phyloP scores from a whole-genome alignment of 805 yeast genomes.

The Nakazawaea peltata region DNA sequence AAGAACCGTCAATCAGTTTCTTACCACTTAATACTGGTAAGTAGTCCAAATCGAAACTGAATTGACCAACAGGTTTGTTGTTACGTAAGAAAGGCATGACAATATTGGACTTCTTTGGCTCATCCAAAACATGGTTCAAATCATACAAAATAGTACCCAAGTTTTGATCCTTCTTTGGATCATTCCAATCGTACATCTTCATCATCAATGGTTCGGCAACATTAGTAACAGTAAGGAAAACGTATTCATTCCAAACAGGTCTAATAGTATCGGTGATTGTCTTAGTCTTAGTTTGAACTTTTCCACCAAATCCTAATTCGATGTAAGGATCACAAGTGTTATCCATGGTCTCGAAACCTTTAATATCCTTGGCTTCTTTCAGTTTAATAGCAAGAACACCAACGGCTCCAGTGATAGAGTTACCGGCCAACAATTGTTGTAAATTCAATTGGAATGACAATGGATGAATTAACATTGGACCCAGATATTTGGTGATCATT shows the following conservation, averaged over 20 bases:
- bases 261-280: conserved; percentile 55
- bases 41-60: conserved; percentile 62
- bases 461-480: conserved; percentile 84
- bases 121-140: conserved; percentile 53
- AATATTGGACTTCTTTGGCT: conserved; percentile 40
- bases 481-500: conserved; percentile 78
- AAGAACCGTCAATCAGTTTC: conserved; percentile 70
- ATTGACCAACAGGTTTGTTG: conserved; percentile 74
- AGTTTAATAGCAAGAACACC: conserved; percentile 76
- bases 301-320: conserved; percentile 53
- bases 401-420: conserved; percentile 67
- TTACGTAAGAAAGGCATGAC: conserved; percentile 63
- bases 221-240: conserved; percentile 60
- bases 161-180: conserved; percentile 63
- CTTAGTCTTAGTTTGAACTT: conserved; percentile 59
- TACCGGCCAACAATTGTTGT: conserved; percentile 83
- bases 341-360: conserved; percentile 61
- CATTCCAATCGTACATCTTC: conserved; percentile 69
- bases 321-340: conserved; percentile 89
- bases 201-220: conserved; percentile 79
- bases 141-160: conserved; percentile 75
- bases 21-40: conserved; percentile 65
- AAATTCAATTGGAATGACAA: conserved; percentile 89
- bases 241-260: conserved; percentile 83
- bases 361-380: conserved; percentile 59